Percentiles rank a stretch among this genome's conserved stretches.
phyloP scores from a whole-genome alignment of 225 moss, liverwort and hornwort species.

The Sphagnum tenellum region DNA sequence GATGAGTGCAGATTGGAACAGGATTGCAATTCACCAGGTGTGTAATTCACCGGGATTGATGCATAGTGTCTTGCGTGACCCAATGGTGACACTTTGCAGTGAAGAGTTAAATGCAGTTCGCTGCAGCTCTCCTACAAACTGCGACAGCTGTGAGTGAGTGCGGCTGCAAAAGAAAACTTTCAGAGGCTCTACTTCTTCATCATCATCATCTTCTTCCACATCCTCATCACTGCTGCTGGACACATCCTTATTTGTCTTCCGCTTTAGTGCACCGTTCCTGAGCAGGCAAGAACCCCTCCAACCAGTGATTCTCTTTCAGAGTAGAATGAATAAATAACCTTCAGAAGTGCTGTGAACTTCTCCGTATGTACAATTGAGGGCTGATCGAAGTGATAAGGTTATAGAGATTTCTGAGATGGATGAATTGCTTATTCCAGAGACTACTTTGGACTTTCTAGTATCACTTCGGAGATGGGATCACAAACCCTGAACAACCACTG shows the following conservation, averaged over 20 bases:
- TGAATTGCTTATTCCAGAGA: too few relatives aligned
- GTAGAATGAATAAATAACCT: too few relatives aligned
- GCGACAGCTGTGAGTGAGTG: slow-evolving; percentile 92
- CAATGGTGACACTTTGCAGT: slow-evolving; percentile 66
- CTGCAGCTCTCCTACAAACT: slow-evolving; percentile 89
- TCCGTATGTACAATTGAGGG: too few relatives aligned
- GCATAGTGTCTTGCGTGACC: slow-evolving; percentile 89
- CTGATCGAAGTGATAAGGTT: too few relatives aligned
- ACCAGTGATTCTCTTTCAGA: too few relatives aligned
- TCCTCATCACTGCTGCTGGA: slow-evolving; percentile 59
- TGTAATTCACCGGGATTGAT: slow-evolving; percentile 67
- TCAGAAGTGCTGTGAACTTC: too few relatives aligned
- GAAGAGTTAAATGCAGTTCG: slow-evolving; percentile 67
- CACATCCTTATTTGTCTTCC: slow-evolving; percentile 33
- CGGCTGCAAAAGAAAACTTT: slow-evolving; percentile 98
- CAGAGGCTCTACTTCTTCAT: slow-evolving; percentile 65
- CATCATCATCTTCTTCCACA: slow-evolving; percentile 38
- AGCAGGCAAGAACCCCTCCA: too few relatives aligned
- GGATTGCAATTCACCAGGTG: slow-evolving; percentile 28
- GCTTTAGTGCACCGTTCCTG: slow-evolving; percentile 43
- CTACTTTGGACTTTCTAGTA: too few relatives aligned
- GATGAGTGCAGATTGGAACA: not conserved
- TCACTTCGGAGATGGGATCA: too few relatives aligned
- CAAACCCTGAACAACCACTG: too few relatives aligned
- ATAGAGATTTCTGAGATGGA: too few relatives aligned